Evolutionary conservation across 78 protist genomes (phyloP).

Genomic region (Thecamonas trahens): DNA sequence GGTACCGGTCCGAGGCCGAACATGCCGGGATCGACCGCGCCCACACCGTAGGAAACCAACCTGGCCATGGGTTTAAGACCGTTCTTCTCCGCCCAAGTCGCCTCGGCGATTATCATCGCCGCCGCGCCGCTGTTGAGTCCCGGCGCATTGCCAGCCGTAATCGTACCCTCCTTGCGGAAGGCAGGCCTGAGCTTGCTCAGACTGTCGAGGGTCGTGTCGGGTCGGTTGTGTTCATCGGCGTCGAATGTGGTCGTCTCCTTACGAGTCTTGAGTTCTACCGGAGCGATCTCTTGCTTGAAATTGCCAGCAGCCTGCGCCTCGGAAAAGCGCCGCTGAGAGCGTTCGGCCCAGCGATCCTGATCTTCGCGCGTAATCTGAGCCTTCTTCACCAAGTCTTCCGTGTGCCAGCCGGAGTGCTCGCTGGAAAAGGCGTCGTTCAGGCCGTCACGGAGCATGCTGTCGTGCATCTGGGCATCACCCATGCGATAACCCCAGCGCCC

Average conservation of each 20-base stretch:
- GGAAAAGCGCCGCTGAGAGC: conserved; percentile 6
- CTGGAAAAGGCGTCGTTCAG: conserved; percentile 19
- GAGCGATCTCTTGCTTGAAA: conserved; percentile 26
- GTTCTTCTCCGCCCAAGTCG: neutral
- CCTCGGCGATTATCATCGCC: conserved; percentile 24
- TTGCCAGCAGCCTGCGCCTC: conserved; percentile 1
- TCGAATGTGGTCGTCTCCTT: too few species aligned
- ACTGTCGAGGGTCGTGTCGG: neutral
- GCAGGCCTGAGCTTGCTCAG: conserved; percentile 17
- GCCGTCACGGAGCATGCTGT: conserved; percentile 29
- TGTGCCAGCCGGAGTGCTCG: conserved; percentile 23
- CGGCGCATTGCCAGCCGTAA: conserved; percentile 46
- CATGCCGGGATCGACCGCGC: conserved; percentile 25
- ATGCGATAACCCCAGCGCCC: conserved; percentile 23
- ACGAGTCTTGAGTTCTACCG: conserved; percentile 10
- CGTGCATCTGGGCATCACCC: conserved; percentile 6
- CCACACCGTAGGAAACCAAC: conserved; percentile 23
- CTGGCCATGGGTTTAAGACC: conserved; percentile 18
- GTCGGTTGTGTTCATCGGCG: conserved; percentile 22
- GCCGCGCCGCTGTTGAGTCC: conserved; percentile 48
- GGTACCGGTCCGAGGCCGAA: conserved; percentile 37
- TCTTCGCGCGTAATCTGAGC: conserved; percentile 8
- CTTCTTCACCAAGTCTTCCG: conserved; percentile 22
- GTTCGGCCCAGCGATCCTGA: conserved; percentile 26
- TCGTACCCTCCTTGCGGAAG: conserved; percentile 16